Percentiles rank a stretch among this genome's conserved stretches.
Conservation (phyloP, 78 protist species). For the Corallochytrium limacisporum region DNA sequence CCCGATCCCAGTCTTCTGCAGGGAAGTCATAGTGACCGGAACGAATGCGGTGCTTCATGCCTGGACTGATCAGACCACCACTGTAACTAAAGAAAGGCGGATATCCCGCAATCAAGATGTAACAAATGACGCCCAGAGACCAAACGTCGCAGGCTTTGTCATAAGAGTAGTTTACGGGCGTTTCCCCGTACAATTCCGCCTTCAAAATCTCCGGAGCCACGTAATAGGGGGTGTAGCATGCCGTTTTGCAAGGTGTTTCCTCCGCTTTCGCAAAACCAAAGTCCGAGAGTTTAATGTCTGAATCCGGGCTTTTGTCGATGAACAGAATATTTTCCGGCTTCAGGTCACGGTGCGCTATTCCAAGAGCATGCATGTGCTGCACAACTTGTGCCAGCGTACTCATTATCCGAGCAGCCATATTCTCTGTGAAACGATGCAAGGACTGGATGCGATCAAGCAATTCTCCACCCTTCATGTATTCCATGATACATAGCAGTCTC, state of each 20-base stretch:
- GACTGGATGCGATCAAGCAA: constrained; percentile 16
- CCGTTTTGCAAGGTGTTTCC: constrained; percentile 26
- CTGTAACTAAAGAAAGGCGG: constrained; percentile 17
- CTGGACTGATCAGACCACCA: constrained; percentile 2
- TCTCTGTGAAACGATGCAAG: constrained; percentile 10
- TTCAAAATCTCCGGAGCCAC: constrained; percentile 11
- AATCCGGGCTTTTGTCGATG: not conserved
- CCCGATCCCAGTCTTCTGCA: constrained; percentile 13
- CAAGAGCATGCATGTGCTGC: constrained; percentile 15
- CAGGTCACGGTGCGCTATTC: constrained; percentile 19
- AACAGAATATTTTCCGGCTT: constrained; percentile 56
- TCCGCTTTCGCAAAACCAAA: constrained; percentile 47
- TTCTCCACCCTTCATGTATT: constrained; percentile 23
- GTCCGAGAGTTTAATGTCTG: constrained; percentile 51
- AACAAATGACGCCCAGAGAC: constrained; percentile 28
- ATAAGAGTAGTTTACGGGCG: not conserved
- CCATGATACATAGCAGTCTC: constrained; percentile 14
- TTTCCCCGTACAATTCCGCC: not conserved
- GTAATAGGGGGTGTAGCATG: constrained; percentile 54
- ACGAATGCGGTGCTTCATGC: constrained; percentile 14
- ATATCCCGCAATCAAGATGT: constrained; percentile 14
- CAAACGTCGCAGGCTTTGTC: constrained; percentile 29
- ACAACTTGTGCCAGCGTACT: constrained; percentile 5
- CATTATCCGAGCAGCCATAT: constrained; percentile 2
- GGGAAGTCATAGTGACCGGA: constrained; percentile 17